Percentiles rank a stretch among this genome's conserved stretches.
Evolutionary conservation across 441 rosid genomes (phyloP).

Genomic region (Mallotus japonicus): DNA sequence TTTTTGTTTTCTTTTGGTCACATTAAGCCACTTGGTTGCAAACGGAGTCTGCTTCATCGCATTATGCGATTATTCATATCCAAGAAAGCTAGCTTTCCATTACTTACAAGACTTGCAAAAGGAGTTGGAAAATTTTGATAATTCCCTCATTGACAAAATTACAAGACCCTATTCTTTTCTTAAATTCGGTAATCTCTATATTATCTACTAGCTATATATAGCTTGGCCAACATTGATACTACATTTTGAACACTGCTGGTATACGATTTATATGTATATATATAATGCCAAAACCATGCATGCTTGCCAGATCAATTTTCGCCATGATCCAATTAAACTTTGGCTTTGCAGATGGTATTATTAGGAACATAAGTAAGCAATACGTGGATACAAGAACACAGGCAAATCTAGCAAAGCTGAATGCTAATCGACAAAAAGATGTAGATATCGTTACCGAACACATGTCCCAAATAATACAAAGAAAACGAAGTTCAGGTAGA

Average conservation of each 20-base stretch:
- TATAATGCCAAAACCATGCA: not conserved
- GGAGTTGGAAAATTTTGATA: constrained; percentile 43
- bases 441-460: constrained; percentile 35
- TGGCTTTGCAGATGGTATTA: constrained; percentile 32
- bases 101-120: constrained; percentile 49
- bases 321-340: not conserved
- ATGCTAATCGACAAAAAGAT: constrained; percentile 37
- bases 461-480: constrained; percentile 38
- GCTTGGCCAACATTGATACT: not conserved
- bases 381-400: constrained; percentile 58
- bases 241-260: not conserved
- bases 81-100: constrained; percentile 61
- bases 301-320: too few species aligned
- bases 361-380: constrained; percentile 44
- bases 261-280: not conserved
- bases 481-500: constrained; percentile 37
- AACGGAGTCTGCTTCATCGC: constrained; percentile 48
- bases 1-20: not conserved
- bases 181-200: constrained; percentile 39
- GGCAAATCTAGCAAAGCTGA: constrained; percentile 49
- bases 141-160: constrained; percentile 32
- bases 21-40: constrained; percentile 46
- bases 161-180: constrained; percentile 51
- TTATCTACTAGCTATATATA: too few species aligned
- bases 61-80: constrained; percentile 54